Conservation (phyloP, 2,329 filamentous ascomycete species). For the Fusarium praegraminearum region DNA sequence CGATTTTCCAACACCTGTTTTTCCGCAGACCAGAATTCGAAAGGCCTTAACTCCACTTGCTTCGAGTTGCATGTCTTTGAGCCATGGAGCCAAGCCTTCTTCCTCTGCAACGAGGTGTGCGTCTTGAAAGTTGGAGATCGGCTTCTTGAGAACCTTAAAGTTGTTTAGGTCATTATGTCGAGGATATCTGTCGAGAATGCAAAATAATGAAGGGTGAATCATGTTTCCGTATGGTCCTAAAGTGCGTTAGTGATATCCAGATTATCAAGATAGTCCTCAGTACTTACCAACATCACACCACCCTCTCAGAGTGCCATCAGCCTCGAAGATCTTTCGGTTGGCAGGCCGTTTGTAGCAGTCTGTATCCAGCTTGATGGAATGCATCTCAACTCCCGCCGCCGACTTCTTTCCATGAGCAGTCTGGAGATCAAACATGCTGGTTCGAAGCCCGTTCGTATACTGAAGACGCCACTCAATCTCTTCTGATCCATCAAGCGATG, state of each 20-base stretch:
- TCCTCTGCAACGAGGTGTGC: conserved; percentile 20
- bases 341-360: conserved; percentile 35
- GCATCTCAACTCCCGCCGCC: background rate
- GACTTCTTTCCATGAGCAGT: conserved; percentile 31
- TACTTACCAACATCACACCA: conserved; percentile 34
- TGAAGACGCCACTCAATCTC: conserved; percentile 44
- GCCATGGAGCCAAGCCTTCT: conserved; percentile 36
- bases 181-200: conserved; percentile 43
- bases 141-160: conserved; percentile 32
- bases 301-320: conserved; percentile 26
- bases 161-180: conserved; percentile 37
- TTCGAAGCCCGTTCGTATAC: conserved; percentile 37
- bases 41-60: conserved; percentile 46
- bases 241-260: background rate
- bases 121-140: conserved; percentile 43
- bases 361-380: conserved; percentile 37
- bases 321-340: conserved; percentile 33
- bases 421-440: conserved; percentile 47
- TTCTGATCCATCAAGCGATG: conserved; percentile 40
- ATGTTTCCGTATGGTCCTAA: conserved; percentile 36
- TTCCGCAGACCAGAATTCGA: conserved; percentile 44
- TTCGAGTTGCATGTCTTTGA: conserved; percentile 40
- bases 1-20: conserved; percentile 46
- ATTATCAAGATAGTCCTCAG: background rate
- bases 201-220: conserved; percentile 44